Base-by-base conservation (phyloP, 257 asterid species). In the Salvia splendens region DNA sequence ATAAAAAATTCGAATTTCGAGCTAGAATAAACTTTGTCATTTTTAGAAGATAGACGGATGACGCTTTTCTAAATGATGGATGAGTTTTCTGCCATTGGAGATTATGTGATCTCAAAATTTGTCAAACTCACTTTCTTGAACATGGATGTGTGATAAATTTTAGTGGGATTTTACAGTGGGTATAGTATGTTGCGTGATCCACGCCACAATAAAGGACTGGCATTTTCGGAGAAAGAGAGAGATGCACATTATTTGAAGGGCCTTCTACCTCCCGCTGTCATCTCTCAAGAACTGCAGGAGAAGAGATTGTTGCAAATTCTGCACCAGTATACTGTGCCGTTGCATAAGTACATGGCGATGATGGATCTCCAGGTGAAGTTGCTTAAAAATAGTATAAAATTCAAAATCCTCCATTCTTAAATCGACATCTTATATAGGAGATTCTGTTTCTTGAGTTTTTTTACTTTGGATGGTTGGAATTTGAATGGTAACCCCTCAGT, bases 291-390 rank as follows among this genome's bases (percentile, higher is more conserved):
- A 49, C 88, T 87, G 76, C 79, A 89, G 97, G 96, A 86, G 83
- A 84, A 79, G 78, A 81, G 77, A 75, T 20, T 86, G 86, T 80
- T 92, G 89, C 85, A 83, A 53, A 87, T 32, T 77, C 81, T 89
- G 36, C 98, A 96, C 38, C 84, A 86, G 59, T 87, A 80, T 74
- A 72, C 75, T 65, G 93, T 89, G 65, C 98, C 97, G 4, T 51
- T 92, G 84, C 96, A 92, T 53, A 85, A 80, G 79, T 92, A 92
- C 76, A 82, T 87, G 87, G 97, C 97, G 54, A 85, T 92, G 98
- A 89, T 89, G 96, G 97, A 89, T 76, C 98, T 92, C 73, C 97
- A 92, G 92, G 98, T 92, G 82, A 45, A 71, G 35, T 48, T 71
- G 42, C 54, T 24, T 41, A 20, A 52, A 17, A 14, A 52, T 20